phyloP scores from a whole-genome alignment of 768 basidiomycete species.

The Cystobasidium ongulense region DNA sequence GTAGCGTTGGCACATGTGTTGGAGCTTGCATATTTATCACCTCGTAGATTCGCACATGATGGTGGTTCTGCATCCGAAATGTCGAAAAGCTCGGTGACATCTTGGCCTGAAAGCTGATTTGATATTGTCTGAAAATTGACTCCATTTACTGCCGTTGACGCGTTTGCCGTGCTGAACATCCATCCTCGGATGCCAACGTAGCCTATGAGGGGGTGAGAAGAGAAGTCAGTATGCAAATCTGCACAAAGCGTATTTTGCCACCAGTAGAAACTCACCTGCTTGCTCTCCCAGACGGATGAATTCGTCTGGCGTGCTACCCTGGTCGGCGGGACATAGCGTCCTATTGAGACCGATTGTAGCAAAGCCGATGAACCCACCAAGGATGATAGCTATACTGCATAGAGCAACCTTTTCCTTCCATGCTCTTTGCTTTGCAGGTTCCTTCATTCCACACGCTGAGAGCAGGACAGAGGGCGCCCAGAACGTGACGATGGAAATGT shows the following conservation, averaged over 20 bases:
- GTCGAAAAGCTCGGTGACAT: constrained; percentile 78
- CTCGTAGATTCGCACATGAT: constrained; percentile 57
- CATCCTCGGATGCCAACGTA: constrained; percentile 69
- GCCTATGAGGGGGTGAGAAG: constrained; percentile 44
- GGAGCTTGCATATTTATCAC: constrained; percentile 60
- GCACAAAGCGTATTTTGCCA: background rate
- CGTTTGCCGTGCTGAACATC: constrained; percentile 63
- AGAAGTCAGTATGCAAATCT: background rate
- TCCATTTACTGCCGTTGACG: constrained; percentile 50
- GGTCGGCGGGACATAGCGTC: constrained; percentile 69
- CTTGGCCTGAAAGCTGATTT: constrained; percentile 60
- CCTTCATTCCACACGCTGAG: constrained; percentile 65
- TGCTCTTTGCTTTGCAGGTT: constrained; percentile 69
- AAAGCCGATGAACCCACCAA: constrained; percentile 78
- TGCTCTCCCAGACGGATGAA: constrained; percentile 53
- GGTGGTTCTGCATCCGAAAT: constrained; percentile 61
- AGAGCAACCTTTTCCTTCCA: constrained; percentile 97
- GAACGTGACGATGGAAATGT: constrained; percentile 69
- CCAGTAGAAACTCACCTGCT: constrained; percentile 35
- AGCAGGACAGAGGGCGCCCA: constrained; percentile 82
- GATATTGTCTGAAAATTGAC: constrained; percentile 58
- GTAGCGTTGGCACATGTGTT: constrained; percentile 54
- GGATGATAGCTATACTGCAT: constrained; percentile 70
- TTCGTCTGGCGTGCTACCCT: constrained; percentile 48
- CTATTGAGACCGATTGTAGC: constrained; percentile 87